These are phyloP conservation scores for Polytrichum formosum DNA, from an alignment of 225 moss, liverwort and hornwort species.

Conservation along the genomic window DNA sequence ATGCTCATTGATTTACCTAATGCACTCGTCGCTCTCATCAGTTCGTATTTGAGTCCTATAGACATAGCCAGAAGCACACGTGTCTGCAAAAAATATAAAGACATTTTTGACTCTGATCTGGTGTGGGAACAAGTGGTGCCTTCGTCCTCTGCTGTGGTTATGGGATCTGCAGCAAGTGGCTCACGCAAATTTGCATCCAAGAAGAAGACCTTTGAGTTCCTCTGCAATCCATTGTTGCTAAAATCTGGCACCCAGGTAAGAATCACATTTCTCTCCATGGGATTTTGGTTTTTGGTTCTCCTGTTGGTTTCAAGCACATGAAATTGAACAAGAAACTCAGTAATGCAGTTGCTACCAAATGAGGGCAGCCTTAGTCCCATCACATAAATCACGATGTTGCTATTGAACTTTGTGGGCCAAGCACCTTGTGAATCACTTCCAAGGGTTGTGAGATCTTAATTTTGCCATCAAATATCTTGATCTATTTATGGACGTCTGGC, in stretches of 20 bases:
- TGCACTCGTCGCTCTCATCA: constrained; percentile 20
- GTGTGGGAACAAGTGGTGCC: constrained; percentile 32
- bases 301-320: not conserved
- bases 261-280: not conserved
- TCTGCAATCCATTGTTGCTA: constrained; percentile 15
- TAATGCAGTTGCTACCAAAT: too few relatives aligned
- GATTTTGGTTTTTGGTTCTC: not conserved
- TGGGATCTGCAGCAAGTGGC: constrained; percentile 8
- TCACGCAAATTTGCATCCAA: constrained; percentile 16
- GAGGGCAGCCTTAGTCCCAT: too few relatives aligned
- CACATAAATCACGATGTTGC: too few relatives aligned
- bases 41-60: constrained; percentile 22
- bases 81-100: constrained; percentile 24
- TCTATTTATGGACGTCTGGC: too few relatives aligned
- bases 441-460: too few relatives aligned
- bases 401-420: too few relatives aligned
- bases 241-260: not conserved
- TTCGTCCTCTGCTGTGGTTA: constrained; percentile 10
- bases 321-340: too few relatives aligned
- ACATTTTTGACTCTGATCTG: constrained; percentile 19
- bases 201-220: constrained; percentile 25
- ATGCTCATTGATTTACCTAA: constrained; percentile 28
- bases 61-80: constrained; percentile 30
- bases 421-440: too few relatives aligned
- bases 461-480: too few relatives aligned